A percentile compares a stretch with the other conserved stretches of the same genome.
Conservation (phyloP, 2,329 filamentous ascomycete genomes). For the Epichloe bromicola region DNA sequence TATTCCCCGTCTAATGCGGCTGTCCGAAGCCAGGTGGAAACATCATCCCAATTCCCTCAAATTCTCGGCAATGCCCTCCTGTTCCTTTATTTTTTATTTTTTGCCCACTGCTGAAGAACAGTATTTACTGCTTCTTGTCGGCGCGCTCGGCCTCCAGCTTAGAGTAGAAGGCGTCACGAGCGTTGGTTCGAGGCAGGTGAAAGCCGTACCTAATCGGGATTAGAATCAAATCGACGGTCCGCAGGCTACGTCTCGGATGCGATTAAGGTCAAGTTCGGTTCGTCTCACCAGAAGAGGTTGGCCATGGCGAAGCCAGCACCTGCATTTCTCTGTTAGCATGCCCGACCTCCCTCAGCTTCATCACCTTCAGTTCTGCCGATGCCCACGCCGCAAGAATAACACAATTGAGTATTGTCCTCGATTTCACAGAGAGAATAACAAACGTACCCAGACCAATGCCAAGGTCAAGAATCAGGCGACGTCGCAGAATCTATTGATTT, state of each 20-base stretch:
- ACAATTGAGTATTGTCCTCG: neutral
- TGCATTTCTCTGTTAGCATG: slow-evolving; percentile 24
- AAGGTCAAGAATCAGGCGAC: slow-evolving; percentile 44
- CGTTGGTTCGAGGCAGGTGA: slow-evolving; percentile 46
- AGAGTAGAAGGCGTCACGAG: slow-evolving; percentile 45
- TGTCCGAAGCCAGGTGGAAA: slow-evolving; percentile 2
- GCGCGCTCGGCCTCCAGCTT: slow-evolving; percentile 44
- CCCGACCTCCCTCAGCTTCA: slow-evolving; percentile 2
- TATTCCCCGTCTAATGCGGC: slow-evolving; percentile 5
- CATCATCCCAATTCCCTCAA: neutral
- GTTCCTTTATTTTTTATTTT: neutral
- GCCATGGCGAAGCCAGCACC: slow-evolving; percentile 41
- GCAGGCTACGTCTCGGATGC: neutral
- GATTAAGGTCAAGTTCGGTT: neutral
- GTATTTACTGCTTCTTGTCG: slow-evolving; percentile 17
- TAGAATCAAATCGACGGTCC: neutral
- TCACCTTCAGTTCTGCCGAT: neutral
- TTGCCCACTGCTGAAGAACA: neutral
- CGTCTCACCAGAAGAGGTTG: slow-evolving; percentile 43
- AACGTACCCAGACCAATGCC: slow-evolving; percentile 41
- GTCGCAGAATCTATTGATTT: slow-evolving; percentile 44
- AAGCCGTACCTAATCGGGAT: slow-evolving; percentile 40
- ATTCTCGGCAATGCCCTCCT: neutral
- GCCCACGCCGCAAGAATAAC: neutral
- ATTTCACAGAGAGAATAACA: neutral